Evolutionary conservation across 495 filamentous ascomycete species (phyloP).

Genomic region (Xylaria venustula): DNA sequence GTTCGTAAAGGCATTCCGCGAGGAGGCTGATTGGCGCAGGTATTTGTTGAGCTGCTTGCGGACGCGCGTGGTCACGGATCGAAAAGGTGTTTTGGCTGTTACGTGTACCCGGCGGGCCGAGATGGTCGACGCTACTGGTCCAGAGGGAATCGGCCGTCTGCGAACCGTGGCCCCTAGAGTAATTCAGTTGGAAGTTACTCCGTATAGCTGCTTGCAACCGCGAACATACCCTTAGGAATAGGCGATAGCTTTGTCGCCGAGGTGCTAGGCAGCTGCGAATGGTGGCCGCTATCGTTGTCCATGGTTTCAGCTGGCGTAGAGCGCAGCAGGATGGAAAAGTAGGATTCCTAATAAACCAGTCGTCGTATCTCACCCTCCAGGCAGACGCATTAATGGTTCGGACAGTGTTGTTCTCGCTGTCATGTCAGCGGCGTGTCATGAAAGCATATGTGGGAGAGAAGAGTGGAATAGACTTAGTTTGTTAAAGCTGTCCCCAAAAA

Average conservation of each 20-base stretch:
- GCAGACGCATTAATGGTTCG: conserved; percentile 1
- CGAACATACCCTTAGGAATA: conserved; percentile 15
- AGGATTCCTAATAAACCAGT: not conserved
- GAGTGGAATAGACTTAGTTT: not conserved
- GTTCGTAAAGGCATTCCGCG: conserved; percentile 38
- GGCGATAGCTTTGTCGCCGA: conserved; percentile 10
- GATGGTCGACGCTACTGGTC: conserved; percentile 30
- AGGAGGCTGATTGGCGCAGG: conserved; percentile 44
- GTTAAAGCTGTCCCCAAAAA: not conserved
- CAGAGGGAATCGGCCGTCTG: conserved; percentile 56
- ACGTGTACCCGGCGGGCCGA: conserved; percentile 67
- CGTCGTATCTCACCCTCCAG: conserved; percentile 14
- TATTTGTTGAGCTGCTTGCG: conserved; percentile 70
- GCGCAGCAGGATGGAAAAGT: not conserved
- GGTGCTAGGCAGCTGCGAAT: conserved; percentile 15
- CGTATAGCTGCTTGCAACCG: not conserved
- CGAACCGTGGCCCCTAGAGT: conserved; percentile 71
- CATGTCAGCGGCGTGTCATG: conserved; percentile 2
- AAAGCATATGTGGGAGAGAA: not conserved
- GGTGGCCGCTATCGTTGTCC: not conserved
- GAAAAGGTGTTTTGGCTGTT: conserved; percentile 70
- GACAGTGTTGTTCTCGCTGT: not conserved
- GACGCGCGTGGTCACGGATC: conserved; percentile 78
- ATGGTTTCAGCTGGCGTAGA: not conserved
- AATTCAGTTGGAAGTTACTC: conserved; percentile 41